phyloP scores from a whole-genome alignment of 768 basidiomycete genomes.

The Candolleomyces efflorescens region DNA sequence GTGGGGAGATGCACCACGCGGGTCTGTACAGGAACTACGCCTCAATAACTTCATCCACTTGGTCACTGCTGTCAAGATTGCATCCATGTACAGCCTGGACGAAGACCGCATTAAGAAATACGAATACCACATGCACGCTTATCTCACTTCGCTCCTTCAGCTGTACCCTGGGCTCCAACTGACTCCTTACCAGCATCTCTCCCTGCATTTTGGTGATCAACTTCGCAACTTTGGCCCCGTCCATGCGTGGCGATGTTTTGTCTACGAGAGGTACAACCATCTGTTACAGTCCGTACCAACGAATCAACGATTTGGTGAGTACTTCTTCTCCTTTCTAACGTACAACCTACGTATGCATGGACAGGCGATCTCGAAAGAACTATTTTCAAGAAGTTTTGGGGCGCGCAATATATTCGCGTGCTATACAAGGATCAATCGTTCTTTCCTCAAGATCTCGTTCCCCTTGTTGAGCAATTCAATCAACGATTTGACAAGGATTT shows the following conservation, averaged over 20 bases:
- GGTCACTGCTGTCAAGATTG: constrained; percentile 29
- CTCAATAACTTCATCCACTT: constrained; percentile 32
- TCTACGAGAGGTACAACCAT: constrained; percentile 16
- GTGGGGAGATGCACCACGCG: constrained; percentile 21
- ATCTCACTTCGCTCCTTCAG: constrained; percentile 23
- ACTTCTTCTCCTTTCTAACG: too few relatives aligned
- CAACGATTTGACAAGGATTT: too few relatives aligned
- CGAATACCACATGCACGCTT: constrained; percentile 24
- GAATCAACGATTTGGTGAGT: constrained; percentile 3
- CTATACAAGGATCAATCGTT: background rate
- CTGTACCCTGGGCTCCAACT: constrained; percentile 27
- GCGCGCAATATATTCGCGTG: background rate
- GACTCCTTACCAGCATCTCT: constrained; percentile 34
- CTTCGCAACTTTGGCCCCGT: constrained; percentile 30
- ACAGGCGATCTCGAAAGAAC: background rate
- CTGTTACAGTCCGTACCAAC: background rate
- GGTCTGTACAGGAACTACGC: constrained; percentile 7
- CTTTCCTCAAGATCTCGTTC: too few relatives aligned
- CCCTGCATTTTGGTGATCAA: constrained; percentile 31
- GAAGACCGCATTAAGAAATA: constrained; percentile 18
- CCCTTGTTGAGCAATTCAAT: too few relatives aligned
- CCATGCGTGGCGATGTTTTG: constrained; percentile 31
- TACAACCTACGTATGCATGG: background rate
- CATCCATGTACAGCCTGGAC: constrained; percentile 16
- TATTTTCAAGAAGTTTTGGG: background rate